Percentiles rank a stretch among this genome's conserved stretches.
Conservation (phyloP, 2,329 filamentous ascomycete species). For the Fragosphaeria purpurea region DNA sequence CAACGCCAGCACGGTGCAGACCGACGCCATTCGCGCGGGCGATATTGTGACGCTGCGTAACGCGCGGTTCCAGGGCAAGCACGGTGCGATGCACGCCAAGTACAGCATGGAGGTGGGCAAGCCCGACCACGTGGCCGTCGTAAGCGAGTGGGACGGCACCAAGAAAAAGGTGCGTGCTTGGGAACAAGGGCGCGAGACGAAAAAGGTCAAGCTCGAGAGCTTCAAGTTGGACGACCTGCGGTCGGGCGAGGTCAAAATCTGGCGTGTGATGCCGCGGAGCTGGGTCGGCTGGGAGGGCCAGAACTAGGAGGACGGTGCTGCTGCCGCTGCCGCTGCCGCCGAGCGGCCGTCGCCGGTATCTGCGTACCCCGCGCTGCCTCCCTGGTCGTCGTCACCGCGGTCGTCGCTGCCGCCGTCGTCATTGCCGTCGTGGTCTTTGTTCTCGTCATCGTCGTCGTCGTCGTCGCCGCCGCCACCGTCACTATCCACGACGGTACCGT, state of each 20-base stretch:
- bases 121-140: slow-evolving; percentile 78
- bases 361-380: no score
- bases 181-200: slow-evolving; percentile 90
- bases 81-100: slow-evolving; percentile 90
- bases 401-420: no score
- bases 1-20: slow-evolving; percentile 82
- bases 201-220: slow-evolving; percentile 88
- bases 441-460: no score
- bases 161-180: slow-evolving; percentile 95
- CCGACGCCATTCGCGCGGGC: slow-evolving; percentile 83
- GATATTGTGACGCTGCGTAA: slow-evolving; percentile 92
- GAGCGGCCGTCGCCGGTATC: no score
- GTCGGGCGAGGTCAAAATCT: slow-evolving; percentile 92
- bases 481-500: no score
- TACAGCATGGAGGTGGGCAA: slow-evolving; percentile 84
- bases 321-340: slow-evolving; percentile 13
- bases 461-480: no score
- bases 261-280: slow-evolving; percentile 83
- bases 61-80: slow-evolving; percentile 88
- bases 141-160: slow-evolving; percentile 94
- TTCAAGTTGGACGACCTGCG: slow-evolving; percentile 87
- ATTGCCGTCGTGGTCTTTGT: no score
- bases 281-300: slow-evolving; percentile 82
- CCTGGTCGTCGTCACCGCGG: no score
- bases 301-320: slow-evolving; percentile 34